Evolutionary conservation across 2,329 filamentous ascomycete genomes (phyloP).

Genomic region (Alternaria ethzedia): DNA sequence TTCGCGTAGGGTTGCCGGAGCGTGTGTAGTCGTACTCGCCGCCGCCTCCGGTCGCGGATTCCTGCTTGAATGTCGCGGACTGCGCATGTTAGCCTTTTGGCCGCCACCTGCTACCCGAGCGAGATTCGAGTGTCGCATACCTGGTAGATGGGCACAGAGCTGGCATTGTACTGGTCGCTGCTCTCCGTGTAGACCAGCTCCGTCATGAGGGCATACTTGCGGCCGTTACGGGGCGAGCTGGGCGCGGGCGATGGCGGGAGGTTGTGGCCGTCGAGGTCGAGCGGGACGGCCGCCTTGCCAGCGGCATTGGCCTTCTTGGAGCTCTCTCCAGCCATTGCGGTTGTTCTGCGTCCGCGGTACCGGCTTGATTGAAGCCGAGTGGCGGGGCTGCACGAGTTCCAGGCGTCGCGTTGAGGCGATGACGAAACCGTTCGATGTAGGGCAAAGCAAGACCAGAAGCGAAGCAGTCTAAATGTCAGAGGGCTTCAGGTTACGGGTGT

Average conservation of each 20-base stretch:
- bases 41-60: constrained; percentile 75
- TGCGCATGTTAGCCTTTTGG: constrained; percentile 43
- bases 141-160: constrained; percentile 96
- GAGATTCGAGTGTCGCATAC: constrained; percentile 44
- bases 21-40: constrained; percentile 98
- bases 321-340: constrained; percentile 41
- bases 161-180: constrained; percentile 96
- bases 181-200: constrained; percentile 96
- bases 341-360: constrained; percentile 16
- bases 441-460: neutral
- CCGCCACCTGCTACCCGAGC: too few species aligned
- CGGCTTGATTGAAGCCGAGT: constrained; percentile 14
- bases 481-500: neutral
- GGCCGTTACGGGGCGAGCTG: constrained; percentile 84
- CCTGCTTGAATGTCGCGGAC: constrained; percentile 97
- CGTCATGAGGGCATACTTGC: constrained; percentile 91
- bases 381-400: constrained; percentile 11
- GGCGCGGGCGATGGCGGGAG: constrained; percentile 76
- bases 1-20: constrained; percentile 94
- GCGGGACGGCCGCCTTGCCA: constrained; percentile 50
- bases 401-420: constrained; percentile 26
- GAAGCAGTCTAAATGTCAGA: neutral
- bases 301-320: constrained; percentile 46
- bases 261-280: constrained; percentile 49
- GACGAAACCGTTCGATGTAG: constrained; percentile 8